Conservation (phyloP, 345 rosid species). For the Melastoma malabathricum region DNA sequence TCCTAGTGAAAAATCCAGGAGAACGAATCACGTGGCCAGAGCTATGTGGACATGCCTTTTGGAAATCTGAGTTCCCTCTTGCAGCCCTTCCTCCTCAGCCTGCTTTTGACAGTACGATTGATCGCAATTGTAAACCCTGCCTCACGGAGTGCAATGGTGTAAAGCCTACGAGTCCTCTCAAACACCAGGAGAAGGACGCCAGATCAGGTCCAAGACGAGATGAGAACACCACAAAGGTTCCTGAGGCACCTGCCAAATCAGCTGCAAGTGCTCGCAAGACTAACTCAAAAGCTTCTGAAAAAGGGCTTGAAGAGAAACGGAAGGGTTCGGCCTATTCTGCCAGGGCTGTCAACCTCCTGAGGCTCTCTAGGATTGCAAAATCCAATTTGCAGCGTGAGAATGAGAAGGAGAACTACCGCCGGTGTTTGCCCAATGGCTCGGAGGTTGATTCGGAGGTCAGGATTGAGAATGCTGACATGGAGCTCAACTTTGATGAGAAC, state of each 20-base stretch:
- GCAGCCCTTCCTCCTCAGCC: constrained; percentile 75
- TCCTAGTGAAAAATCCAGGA: constrained; percentile 83
- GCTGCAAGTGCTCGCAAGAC: constrained; percentile 41
- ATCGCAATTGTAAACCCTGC: constrained; percentile 52
- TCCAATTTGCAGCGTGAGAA: constrained; percentile 84
- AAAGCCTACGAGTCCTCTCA: constrained; percentile 59
- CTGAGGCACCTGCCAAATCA: constrained; percentile 56
- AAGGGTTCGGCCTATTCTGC: constrained; percentile 45
- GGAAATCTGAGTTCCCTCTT: constrained; percentile 45
- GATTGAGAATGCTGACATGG: constrained; percentile 93
- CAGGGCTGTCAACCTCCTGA: constrained; percentile 66
- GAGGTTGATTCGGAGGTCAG: constrained; percentile 84
- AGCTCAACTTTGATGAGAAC: constrained; percentile 89
- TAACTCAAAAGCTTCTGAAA: constrained; percentile 43
- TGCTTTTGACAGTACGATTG: constrained; percentile 72
- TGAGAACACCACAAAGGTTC: constrained; percentile 47
- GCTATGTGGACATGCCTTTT: constrained; percentile 78
- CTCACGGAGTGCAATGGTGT: constrained; percentile 70
- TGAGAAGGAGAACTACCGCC: constrained; percentile 91
- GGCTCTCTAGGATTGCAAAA: constrained; percentile 91
- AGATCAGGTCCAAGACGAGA: constrained; percentile 47
- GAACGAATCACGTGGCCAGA: constrained; percentile 87
- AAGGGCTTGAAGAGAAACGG: constrained; percentile 47
- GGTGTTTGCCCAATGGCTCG: constrained; percentile 56
- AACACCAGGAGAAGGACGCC: constrained; percentile 50